Evolutionary conservation across 148 eudicot genomes (phyloP).

Genomic region (Chenopodium quinoa): DNA sequence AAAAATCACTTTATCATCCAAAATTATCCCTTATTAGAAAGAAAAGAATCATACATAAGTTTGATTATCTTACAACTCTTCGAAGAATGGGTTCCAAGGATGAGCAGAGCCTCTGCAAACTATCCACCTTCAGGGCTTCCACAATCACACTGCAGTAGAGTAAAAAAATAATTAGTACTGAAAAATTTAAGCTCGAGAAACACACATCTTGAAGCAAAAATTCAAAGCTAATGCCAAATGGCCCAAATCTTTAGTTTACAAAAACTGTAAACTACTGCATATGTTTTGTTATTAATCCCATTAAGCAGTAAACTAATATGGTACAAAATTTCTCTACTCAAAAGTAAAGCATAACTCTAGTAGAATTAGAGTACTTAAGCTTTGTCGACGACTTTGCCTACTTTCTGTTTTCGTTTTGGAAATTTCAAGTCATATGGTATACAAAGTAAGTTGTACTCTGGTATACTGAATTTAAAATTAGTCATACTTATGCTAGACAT

Average conservation of each 20-base stretch:
- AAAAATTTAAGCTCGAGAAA: neutral
- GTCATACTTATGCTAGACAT: neutral
- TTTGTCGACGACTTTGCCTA: neutral
- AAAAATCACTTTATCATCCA: neutral
- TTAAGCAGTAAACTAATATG: neutral
- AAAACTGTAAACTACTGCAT: neutral
- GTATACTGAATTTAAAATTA: neutral
- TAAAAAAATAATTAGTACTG: neutral
- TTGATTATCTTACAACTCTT: slow-evolving; percentile 80
- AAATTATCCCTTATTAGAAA: neutral
- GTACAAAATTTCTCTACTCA: neutral
- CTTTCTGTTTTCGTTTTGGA: neutral
- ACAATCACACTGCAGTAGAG: slow-evolving; percentile 77
- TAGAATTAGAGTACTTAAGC: neutral
- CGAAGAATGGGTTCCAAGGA: slow-evolving; percentile 96
- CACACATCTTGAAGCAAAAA: neutral
- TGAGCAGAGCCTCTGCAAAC: slow-evolving; percentile 94
- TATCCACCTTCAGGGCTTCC: slow-evolving; percentile 96
- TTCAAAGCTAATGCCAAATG: no score
- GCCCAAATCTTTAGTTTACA: neutral
- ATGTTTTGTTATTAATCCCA: neutral
- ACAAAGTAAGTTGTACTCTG: no score
- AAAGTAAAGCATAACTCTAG: neutral
- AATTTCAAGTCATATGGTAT: no score
- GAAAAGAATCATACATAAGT: slow-evolving; percentile 34